Base-by-base conservation (phyloP, 108 stramenopile species). In the Aureococcus anophagefferens region DNA sequence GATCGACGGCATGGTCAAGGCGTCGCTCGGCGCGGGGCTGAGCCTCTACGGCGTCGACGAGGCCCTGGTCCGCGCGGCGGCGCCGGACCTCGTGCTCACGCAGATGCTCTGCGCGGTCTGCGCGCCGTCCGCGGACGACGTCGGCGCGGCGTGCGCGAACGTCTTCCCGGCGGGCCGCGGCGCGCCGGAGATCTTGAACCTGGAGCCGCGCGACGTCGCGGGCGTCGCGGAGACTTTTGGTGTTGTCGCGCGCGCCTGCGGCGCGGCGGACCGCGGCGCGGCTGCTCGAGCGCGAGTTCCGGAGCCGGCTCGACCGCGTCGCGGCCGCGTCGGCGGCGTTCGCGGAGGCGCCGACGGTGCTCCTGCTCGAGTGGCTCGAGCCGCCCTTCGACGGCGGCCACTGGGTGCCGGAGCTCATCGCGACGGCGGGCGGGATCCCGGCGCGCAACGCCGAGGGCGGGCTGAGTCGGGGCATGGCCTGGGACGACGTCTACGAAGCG, bases 321-420 rank as follows among this genome's bases (percentile, higher is more conserved):
- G 21, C 21, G 51, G 51, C 21, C 25, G 51, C 51, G 21, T 18
- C 1, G 51, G 51, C 51, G 51, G 51, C 51, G 21, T 30, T n/a
- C 59, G 62, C 32, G n/a, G 31, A 72, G 29, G 32, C 44, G 35
- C 86, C 81, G 64, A 84, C 35, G 62, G 72, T 93, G 32, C 75
- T 92, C 32, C 84, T 95, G 30, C 59, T 95, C 64, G 94, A 95
- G 83, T 95, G 94, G 94, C 74, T 91, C 35, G 89, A 90, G 72
- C 94, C 94, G 37, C 86, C 90, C 30, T 93, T 90, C 79, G 89
- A 89, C 74, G 89, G 83, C 0, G 94, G 94, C 4, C 94, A 95
- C 72, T 95, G 94, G 94, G 88, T 91, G 0, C 89, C 85, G 28
- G 88, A 93, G 64, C 90, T 93, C 86, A 78, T 95, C 69, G 84